phyloP scores from a whole-genome alignment of 2,329 filamentous ascomycete species.

The Exophiala oligosperma region DNA sequence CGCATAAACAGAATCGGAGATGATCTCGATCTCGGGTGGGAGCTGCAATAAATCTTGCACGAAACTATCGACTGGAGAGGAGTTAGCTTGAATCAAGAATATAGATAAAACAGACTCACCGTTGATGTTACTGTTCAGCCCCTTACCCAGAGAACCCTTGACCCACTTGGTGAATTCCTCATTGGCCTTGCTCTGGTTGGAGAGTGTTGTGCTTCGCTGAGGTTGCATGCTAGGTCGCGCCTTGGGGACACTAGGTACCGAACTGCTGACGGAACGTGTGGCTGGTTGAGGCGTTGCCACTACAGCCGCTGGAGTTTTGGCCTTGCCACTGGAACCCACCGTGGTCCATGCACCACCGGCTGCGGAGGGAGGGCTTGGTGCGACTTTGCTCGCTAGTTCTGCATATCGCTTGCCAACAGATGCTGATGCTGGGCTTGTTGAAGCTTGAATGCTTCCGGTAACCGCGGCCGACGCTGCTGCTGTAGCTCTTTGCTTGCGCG shows the following conservation, averaged over 20 bases:
- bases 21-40: slow-evolving; percentile 74
- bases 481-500: slow-evolving; percentile 74
- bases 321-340: slow-evolving; percentile 89
- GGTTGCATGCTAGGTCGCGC: slow-evolving; percentile 57
- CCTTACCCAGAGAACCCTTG: slow-evolving; percentile 72
- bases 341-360: slow-evolving; percentile 79
- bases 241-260: slow-evolving; percentile 42
- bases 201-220: slow-evolving; percentile 43
- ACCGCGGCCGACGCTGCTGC: slow-evolving; percentile 51
- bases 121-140: slow-evolving; percentile 67
- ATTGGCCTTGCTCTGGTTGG: slow-evolving; percentile 63
- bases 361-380: slow-evolving; percentile 46
- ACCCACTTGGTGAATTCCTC: slow-evolving; percentile 97
- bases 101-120: slow-evolving; percentile 47
- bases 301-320: slow-evolving; percentile 65
- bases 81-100: slow-evolving; percentile 9
- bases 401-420: slow-evolving; percentile 82
- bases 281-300: slow-evolving; percentile 52
- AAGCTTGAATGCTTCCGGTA: slow-evolving; percentile 44
- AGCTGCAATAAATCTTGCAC: slow-evolving; percentile 73
- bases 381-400: slow-evolving; percentile 81
- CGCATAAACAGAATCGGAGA: slow-evolving; percentile 86
- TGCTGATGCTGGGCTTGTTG: slow-evolving; percentile 43
- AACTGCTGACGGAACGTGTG: slow-evolving; percentile 48
- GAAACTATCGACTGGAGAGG: slow-evolving; percentile 70